Base-by-base conservation (phyloP, 208 protist genomes). In the Kentomonas sorsogonicus region DNA sequence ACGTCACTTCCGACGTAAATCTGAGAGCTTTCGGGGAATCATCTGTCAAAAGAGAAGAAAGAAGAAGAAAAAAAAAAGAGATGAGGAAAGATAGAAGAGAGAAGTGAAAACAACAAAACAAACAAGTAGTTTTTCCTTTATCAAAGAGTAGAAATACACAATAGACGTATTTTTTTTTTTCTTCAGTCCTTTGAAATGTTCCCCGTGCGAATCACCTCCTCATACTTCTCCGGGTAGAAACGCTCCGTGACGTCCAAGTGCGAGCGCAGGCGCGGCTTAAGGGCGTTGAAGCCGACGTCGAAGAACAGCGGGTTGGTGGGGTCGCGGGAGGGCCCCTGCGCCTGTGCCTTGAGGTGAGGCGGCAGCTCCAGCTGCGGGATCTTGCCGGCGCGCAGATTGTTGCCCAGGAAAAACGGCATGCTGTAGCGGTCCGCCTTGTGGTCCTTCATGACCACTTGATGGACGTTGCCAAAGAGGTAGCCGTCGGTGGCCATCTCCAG, bases 331-430 rank as follows among this genome's bases (percentile, higher is more conserved):
- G 46, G 46, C 13, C 46, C 46, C 3, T 23, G 46, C 20, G 46
- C 46, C 46, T 53, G 20, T 6, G 22, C 46, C 20, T 11, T 9
- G 7, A 53, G 46, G 20, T 53, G 20, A 13, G n/a, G 6, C 22
- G 54, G 43, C 25, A 60, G 54, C 27, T 60, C 36, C 11, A 60
- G 40, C 11, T 50, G 54, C 16, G 54, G 54, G n/a, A 60, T 43
- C 22, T 36, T n/a, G 9, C 45, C 27, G 3, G 30, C 20, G 16
- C 36, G 23, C 18, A 60, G 6, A 27, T 39, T 40, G 33, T 38
- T 23, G 25, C 16, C 23, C 29, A 50, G 20, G 54, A 60, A 60
- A 26, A 29, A 60, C 2, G 54, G 54, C 9, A 60, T 60, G 39
- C n/a, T 39, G 54, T 60, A 60, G 26, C 54, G 54, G 16, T n/a